A percentile compares a stretch with the other conserved stretches of the same genome.
Evolutionary conservation across 2,329 filamentous ascomycete genomes (phyloP).

Genomic region (Teratosphaeria epicoccoides): DNA sequence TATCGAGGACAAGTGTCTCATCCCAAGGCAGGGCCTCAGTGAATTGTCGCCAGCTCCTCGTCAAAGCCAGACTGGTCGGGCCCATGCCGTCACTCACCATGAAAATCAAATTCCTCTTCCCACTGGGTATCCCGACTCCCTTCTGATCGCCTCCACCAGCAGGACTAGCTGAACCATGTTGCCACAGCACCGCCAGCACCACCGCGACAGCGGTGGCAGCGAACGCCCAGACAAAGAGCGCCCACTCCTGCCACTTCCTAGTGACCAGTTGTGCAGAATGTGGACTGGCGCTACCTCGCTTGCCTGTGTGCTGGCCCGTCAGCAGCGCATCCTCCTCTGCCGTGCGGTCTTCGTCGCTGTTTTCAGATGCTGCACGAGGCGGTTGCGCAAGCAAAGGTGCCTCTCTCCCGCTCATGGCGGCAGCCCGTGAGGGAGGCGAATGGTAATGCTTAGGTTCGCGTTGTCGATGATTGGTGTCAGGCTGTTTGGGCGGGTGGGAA

Average conservation of each 20-base stretch:
- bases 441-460: not conserved
- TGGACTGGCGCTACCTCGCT: constrained; percentile 14
- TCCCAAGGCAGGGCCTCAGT: constrained; percentile 60
- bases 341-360: constrained; percentile 43
- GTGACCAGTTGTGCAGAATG: constrained; percentile 29
- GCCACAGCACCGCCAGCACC: constrained; percentile 69
- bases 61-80: constrained; percentile 77
- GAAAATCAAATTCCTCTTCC: constrained; percentile 90
- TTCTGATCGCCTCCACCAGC: constrained; percentile 9
- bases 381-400: constrained; percentile 41
- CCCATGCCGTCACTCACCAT: constrained; percentile 99
- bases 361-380: constrained; percentile 45
- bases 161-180: constrained; percentile 38
- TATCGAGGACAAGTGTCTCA: constrained; percentile 69
- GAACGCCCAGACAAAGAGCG: constrained; percentile 72
- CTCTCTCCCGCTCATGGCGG: constrained; percentile 15
- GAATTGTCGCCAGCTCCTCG: constrained; percentile 75
- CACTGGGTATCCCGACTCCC: constrained; percentile 26
- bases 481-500: not conserved
- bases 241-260: constrained; percentile 59
- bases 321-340: constrained; percentile 52
- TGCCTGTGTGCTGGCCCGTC: constrained; percentile 40
- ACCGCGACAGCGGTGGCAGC: constrained; percentile 69
- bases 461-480: not conserved
- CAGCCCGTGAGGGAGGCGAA: not conserved